Conservation (phyloP, 148 eudicot genomes). For the Diospyros lotus region DNA sequence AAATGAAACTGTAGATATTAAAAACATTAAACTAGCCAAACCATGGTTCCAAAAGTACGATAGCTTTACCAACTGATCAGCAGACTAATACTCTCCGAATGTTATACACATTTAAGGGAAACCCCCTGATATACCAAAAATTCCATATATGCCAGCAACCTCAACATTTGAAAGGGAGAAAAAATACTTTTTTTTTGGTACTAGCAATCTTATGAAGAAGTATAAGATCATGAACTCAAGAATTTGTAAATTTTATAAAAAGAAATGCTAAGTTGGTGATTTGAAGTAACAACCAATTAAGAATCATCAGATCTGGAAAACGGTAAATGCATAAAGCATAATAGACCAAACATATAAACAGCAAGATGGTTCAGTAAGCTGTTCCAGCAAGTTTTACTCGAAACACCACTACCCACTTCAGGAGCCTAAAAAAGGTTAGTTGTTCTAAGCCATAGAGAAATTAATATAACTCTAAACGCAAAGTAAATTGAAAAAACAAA, state of each 20-base stretch:
- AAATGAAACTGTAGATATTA: not conserved
- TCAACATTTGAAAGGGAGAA: no score
- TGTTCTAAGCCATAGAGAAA: not conserved
- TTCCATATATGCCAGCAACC: no score
- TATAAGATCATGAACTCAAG: not conserved
- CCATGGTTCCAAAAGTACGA: no score
- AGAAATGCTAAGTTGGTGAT: conserved; percentile 8
- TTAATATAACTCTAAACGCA: not conserved
- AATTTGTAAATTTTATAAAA: conserved; percentile 2
- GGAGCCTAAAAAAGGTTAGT: no score
- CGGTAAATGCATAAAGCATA: not conserved
- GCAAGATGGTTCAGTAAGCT: no score
- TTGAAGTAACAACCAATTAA: not conserved
- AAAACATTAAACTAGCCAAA: not conserved
- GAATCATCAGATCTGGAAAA: conserved; percentile 1
- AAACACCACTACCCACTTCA: no score
- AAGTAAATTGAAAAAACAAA: not conserved
- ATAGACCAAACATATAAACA: no score
- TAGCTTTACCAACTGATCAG: not conserved
- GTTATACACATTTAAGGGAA: not conserved
- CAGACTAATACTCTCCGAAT: not conserved
- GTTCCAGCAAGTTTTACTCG: no score
- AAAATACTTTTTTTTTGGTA: no score
- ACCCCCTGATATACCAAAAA: not conserved
- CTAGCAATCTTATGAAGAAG: no score